Evolutionary conservation across 352 stramenopile species (phyloP).

Genomic region (Phytophthora macrochlamydospora): DNA sequence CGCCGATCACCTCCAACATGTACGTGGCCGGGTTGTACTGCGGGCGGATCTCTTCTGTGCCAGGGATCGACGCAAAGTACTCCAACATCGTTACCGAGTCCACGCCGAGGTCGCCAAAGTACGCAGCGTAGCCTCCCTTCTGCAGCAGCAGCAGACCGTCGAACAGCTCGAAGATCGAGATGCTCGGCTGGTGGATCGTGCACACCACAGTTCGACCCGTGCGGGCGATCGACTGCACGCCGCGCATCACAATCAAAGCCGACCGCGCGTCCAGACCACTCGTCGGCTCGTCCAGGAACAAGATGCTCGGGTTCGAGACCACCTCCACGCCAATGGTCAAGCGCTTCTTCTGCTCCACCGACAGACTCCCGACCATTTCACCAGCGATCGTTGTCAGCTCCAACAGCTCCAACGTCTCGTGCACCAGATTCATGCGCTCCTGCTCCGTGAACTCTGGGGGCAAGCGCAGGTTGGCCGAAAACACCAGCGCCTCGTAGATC

Average conservation of each 20-base stretch:
- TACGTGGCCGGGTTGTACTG: slow-evolving; percentile 91
- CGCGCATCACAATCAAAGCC: slow-evolving; percentile 87
- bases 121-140: slow-evolving; percentile 60
- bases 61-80: slow-evolving; percentile 89
- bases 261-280: slow-evolving; percentile 86
- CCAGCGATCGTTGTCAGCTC: slow-evolving; percentile 43
- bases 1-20: slow-evolving; percentile 88
- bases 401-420: slow-evolving; percentile 57
- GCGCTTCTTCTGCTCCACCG: slow-evolving; percentile 93
- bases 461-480: slow-evolving; percentile 85
- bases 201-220: slow-evolving; percentile 89
- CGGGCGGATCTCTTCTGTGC: slow-evolving; percentile 62
- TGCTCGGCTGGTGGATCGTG: slow-evolving; percentile 61
- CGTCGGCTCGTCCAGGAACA: slow-evolving; percentile 95
- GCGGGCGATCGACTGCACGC: slow-evolving; percentile 82
- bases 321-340: slow-evolving; percentile 93
- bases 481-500: slow-evolving; percentile 86
- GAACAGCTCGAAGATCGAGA: slow-evolving; percentile 93
- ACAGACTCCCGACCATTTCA: slow-evolving; percentile 56
- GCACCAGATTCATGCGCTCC: slow-evolving; percentile 50
- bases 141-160: slow-evolving; percentile 90
- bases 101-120: slow-evolving; percentile 89
- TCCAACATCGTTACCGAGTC: slow-evolving; percentile 81
- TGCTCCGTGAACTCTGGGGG: slow-evolving; percentile 40
- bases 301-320: slow-evolving; percentile 91